Base-by-base conservation (phyloP, 352 stramenopile genomes). In the Aphanomyces cochlioides region DNA sequence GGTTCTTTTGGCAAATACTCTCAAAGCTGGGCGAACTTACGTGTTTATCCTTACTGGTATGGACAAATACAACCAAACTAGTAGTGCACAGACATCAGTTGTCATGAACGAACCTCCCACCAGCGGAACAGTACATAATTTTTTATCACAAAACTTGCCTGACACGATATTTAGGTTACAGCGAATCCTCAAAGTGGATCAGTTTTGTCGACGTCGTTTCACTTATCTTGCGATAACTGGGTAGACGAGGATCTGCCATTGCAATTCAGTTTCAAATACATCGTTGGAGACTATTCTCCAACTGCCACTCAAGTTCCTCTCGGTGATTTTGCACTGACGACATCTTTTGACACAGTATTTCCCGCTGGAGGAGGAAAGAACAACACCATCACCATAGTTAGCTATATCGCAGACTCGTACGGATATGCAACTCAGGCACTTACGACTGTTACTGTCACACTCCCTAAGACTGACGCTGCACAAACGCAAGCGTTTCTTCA, bases 201-300 rank as follows among this genome's bases (percentile, higher is more conserved):
- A 54, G 75, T 82, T 0, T 69, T 90, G 5, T 78, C 88, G 53
- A 79, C 87, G 61, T 79, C 74, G 15, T 90, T 90, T 37, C 59
- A 74, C 3, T 61, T 87, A 2, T 72, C 82, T 3, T 77, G 77
- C 10, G 80, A 72, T 17, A 76, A 87, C 54, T 91, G 84, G 84
- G 84, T 90, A 0, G 84, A 89, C 43, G 84, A 88, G 43, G 82
- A 89, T 53, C 57, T 79, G 57, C 84, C 84, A 10, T 70, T 91
- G 1, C 79, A 79, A 47, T 91, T 88, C 73, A 83, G 79, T n/a
- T 91, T 86, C 73, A 84, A 79, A 66, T 91, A 91, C 66, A 91
- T 91, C 47, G 82, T 83, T 28, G 84, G 80, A 2, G 66, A 75
- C 0, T 74, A 81, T 0, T 86, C 78, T 53, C 85, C 77, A 0